phyloP scores from a whole-genome alignment of 345 rosid species.

The Pistacia integerrima region DNA sequence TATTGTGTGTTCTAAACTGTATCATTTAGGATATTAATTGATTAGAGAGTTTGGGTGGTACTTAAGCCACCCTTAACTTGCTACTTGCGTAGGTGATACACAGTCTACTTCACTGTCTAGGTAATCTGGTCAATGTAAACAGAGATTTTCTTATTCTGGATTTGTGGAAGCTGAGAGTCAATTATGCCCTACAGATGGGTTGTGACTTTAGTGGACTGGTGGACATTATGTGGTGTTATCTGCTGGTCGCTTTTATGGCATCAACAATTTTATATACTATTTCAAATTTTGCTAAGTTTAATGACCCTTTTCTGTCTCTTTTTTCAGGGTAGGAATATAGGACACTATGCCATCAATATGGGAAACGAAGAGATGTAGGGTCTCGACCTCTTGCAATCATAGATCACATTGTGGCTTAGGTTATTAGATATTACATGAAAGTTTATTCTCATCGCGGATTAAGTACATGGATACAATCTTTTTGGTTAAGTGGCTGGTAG shows the following conservation, averaged over 20 bases:
- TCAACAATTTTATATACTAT: background rate
- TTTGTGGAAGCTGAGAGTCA: background rate
- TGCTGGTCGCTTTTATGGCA: background rate
- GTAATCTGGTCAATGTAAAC: background rate
- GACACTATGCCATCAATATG: slow-evolving; percentile 44
- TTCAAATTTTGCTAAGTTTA: background rate
- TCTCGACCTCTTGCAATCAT: background rate
- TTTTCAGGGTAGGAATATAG: slow-evolving; percentile 53
- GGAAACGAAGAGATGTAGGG: slow-evolving; percentile 34
- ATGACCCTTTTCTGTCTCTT: slow-evolving; percentile 1
- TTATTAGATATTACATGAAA: background rate
- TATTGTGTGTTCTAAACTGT: background rate
- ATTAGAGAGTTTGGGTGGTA: background rate
- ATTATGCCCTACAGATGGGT: background rate
- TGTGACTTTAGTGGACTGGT: background rate
- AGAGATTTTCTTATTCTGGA: background rate
- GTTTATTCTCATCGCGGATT: background rate
- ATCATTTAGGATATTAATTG: background rate
- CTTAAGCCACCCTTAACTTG: background rate
- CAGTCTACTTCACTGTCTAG: too few species aligned
- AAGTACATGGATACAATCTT: background rate
- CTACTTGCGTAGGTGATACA: background rate
- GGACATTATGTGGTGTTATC: background rate
- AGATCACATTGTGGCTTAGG: background rate
- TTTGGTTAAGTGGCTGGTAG: slow-evolving; percentile 1